phyloP scores from a whole-genome alignment of 768 basidiomycete species.

The Hemileccinum impolitum region DNA sequence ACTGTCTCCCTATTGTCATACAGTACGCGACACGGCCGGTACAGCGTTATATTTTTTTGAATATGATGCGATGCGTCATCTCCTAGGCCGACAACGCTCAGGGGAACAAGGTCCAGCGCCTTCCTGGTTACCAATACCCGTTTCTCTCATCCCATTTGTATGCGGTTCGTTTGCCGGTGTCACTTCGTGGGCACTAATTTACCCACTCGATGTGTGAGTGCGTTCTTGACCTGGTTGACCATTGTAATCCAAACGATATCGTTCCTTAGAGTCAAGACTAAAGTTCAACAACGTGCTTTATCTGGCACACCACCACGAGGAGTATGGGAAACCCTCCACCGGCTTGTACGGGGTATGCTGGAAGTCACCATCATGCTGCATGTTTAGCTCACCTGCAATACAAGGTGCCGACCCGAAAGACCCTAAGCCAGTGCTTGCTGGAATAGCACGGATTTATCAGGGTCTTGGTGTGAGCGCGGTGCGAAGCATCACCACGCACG shows the following conservation, averaged over 20 bases:
- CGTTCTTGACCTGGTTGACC: neutral
- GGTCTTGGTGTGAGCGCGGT: conserved; percentile 93
- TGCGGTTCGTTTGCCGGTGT: conserved; percentile 92
- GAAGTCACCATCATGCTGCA: neutral
- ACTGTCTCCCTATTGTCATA: conserved; percentile 3
- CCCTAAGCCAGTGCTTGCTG: conserved; percentile 73
- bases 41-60: conserved; percentile 92
- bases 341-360: conserved; percentile 72
- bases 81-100: conserved; percentile 71
- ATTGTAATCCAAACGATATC: neutral
- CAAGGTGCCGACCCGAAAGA: conserved; percentile 74
- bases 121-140: conserved; percentile 80
- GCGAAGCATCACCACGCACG: conserved; percentile 90
- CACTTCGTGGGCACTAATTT: conserved; percentile 85
- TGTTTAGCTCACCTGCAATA: conserved; percentile 1
- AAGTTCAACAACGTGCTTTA: conserved; percentile 89
- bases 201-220: conserved; percentile 88
- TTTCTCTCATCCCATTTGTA: conserved; percentile 81
- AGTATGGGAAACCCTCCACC: conserved; percentile 66
- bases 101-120: conserved; percentile 83
- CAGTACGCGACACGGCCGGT: conserved; percentile 86
- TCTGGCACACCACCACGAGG: conserved; percentile 74
- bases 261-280: conserved; percentile 76
- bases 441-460: conserved; percentile 83
- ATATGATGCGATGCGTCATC: conserved; percentile 87